These are phyloP conservation scores for Graphiopsis chlorocephala DNA, from an alignment of 2,329 filamentous ascomycete genomes.

Conservation along the genomic window DNA sequence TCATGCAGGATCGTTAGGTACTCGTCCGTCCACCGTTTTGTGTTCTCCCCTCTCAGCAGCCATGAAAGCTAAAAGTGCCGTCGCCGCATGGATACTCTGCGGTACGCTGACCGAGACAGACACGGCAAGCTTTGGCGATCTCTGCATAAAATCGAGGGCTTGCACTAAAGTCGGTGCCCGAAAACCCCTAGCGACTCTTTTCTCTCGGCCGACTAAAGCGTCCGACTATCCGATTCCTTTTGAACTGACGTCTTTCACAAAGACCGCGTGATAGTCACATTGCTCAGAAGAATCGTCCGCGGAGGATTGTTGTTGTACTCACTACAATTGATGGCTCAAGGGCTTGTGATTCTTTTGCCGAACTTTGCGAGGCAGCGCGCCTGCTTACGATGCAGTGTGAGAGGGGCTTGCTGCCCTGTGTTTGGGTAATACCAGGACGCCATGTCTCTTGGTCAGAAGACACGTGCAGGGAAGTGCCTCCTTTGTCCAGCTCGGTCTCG, in stretches of 20 bases:
- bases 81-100: conserved; percentile 1
- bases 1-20: conserved; percentile 15
- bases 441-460: conserved; percentile 14
- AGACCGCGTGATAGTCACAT: not conserved
- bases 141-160: conserved; percentile 14
- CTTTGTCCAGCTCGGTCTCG: conserved; percentile 13
- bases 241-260: not conserved
- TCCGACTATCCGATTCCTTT: conserved; percentile 6
- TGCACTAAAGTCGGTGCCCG: not conserved
- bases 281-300: not conserved
- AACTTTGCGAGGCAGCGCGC: conserved; percentile 6
- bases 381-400: conserved; percentile 14
- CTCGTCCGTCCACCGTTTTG: conserved; percentile 10
- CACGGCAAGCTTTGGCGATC: conserved; percentile 16
- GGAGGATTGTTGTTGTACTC: not conserved
- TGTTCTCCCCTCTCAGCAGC: conserved; percentile 12
- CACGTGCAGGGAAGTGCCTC: conserved; percentile 1
- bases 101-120: conserved; percentile 14
- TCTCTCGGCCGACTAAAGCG: conserved; percentile 4
- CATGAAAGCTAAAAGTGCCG: conserved; percentile 12
- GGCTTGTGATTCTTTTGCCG: not conserved
- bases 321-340: not conserved
- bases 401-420: conserved; percentile 11
- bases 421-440: conserved; percentile 13
- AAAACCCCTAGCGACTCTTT: not conserved